Conservation (phyloP, 148 eudicot genomes). For the Rhododendron vialii region DNA sequence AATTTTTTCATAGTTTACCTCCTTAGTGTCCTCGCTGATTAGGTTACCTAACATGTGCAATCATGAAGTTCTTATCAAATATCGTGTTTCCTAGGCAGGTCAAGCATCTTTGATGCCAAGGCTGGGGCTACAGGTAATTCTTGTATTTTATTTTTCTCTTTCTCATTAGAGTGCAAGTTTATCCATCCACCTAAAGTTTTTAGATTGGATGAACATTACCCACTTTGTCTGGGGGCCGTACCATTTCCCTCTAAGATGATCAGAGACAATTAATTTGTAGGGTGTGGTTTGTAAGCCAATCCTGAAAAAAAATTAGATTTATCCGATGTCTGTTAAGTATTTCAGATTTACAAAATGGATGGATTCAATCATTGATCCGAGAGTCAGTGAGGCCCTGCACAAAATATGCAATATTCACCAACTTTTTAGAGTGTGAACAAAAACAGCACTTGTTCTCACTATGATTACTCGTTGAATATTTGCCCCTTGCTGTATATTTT, state of each 20-base stretch:
- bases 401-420: too few relatives aligned
- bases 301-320: too few relatives aligned
- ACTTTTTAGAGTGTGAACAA: too few relatives aligned
- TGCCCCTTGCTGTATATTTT: too few relatives aligned
- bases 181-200: neutral
- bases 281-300: too few relatives aligned
- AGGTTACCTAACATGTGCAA: neutral
- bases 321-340: too few relatives aligned
- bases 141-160: too few relatives aligned
- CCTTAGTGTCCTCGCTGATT: neutral
- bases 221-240: neutral
- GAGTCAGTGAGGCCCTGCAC: too few relatives aligned
- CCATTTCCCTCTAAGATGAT: too few relatives aligned
- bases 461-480: neutral
- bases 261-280: too few relatives aligned
- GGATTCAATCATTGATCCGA: too few relatives aligned
- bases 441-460: neutral
- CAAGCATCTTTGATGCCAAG: conserved; percentile 83
- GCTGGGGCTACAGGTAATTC: conserved; percentile 91
- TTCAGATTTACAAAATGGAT: too few relatives aligned
- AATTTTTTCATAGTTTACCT: neutral
- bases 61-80: neutral
- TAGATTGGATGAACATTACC: neutral
- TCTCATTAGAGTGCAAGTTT: neutral
- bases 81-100: conserved; percentile 22